Evolutionary conservation across 305 asterid genomes (phyloP), one percentile per base, ranked within the genome.

Genomic region (Fraxinus sp.): DNA sequence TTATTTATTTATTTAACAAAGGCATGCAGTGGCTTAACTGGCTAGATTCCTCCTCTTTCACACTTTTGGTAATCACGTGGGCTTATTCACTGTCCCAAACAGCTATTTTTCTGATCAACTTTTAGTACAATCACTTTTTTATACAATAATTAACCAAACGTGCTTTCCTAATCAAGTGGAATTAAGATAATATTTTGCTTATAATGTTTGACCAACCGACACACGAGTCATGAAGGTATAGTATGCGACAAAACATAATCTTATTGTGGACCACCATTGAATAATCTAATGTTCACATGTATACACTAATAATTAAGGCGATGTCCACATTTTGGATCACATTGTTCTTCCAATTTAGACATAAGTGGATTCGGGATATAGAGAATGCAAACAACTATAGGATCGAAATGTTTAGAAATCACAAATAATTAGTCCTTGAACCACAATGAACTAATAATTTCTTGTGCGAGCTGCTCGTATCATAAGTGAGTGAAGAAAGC

Each of bases 241-340:
- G 59, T 83, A 73, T 32, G 49, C 80, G 28, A 5, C 74, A 77
- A 46, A 68, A 57, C 36, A 13, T 4, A 72, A 80, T 9, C 75
- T 52, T 75, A 75, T 59, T 75, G 46, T 75, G 8, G 76, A 33
- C 77, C 68, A 37, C 28, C 32, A 73, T 59, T 73, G 62, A 68
- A 46, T 77, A 57, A 32, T 24, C 55, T 46, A 36, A 77, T 20
- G 4, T 10, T 80, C 88, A 83, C 88, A 85, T 85, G 88, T 80
- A 78, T 32, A 55, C 59, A 81, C 66, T 62, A 76, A 73, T 39
- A 16, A 30, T 62, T 62, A 62, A 62, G 72, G 72, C 8, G 30
- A 75, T 77, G 88, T 76, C 90, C 86, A 87, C 87, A 68, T 20
- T 43, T 81, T 83, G 82, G 82, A 76, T 33, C 55, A 79, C 33